phyloP scores from a whole-genome alignment of 768 basidiomycete species.

The Collybia nuda region DNA sequence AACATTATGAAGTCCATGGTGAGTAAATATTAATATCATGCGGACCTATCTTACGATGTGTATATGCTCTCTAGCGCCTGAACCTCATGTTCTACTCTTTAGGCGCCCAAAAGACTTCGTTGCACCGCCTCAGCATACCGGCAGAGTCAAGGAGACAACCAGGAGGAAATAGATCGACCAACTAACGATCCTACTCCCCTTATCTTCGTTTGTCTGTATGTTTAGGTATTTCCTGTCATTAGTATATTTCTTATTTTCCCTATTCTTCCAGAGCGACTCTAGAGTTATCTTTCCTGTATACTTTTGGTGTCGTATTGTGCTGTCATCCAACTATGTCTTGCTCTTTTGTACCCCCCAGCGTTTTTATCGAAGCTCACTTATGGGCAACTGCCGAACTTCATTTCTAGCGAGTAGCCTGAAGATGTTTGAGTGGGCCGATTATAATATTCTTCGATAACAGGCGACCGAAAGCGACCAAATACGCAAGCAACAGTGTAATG shows the following conservation, averaged over 20 bases:
- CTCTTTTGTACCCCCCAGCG: neutral
- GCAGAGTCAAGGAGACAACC: constrained; percentile 28
- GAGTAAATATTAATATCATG: constrained; percentile 17
- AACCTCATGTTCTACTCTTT: constrained; percentile 93
- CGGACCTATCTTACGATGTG: constrained; percentile 2
- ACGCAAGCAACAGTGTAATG: too few relatives aligned
- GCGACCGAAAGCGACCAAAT: neutral
- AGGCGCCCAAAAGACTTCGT: constrained; percentile 74
- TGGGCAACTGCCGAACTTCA: too few relatives aligned
- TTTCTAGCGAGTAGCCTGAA: too few relatives aligned
- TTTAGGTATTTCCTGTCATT: constrained; percentile 4
- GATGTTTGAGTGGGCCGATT: too few relatives aligned
- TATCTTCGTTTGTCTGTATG: neutral
- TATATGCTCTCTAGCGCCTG: constrained; percentile 58
- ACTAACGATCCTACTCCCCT: too few relatives aligned
- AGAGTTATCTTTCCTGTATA: constrained; percentile 10
- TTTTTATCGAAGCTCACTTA: neutral
- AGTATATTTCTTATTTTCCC: neutral
- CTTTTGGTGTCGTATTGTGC: constrained; percentile 10
- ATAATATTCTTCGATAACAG: neutral
- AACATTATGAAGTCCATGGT: constrained; percentile 98
- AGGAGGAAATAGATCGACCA: constrained; percentile 37
- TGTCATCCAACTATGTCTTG: constrained; percentile 1
- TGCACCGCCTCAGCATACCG: constrained; percentile 46
- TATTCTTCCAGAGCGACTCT: constrained; percentile 7